Conservation (phyloP, 768 basidiomycete genomes). For the Leccinum incarnatum region DNA sequence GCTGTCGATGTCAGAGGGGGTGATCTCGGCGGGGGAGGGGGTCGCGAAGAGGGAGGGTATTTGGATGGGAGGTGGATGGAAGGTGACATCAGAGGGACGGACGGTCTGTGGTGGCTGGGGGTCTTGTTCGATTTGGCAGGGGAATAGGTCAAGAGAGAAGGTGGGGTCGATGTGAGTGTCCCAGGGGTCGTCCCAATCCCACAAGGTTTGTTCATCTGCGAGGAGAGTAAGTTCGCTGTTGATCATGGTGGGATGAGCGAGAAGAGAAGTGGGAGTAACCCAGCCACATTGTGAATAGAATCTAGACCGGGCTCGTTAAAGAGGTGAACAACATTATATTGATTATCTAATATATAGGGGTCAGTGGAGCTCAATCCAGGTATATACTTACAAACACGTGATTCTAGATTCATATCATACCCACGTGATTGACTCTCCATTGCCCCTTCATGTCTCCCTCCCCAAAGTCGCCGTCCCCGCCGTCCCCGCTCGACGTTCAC, state of each 20-base stretch:
- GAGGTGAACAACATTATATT: background rate
- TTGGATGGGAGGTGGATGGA: background rate
- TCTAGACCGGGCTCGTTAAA: background rate
- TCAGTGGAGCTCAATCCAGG: background rate
- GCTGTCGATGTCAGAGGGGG: slow-evolving; percentile 17
- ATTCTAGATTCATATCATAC: background rate
- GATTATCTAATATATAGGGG: background rate
- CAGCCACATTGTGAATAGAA: slow-evolving; percentile 18
- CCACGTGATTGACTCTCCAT: slow-evolving; percentile 9
- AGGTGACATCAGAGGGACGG: slow-evolving; percentile 21
- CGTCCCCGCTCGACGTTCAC: slow-evolving; percentile 42
- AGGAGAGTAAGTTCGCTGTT: slow-evolving; percentile 17
- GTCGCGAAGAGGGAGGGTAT: slow-evolving; percentile 2
- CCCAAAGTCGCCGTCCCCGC: background rate
- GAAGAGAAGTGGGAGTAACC: background rate
- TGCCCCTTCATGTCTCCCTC: background rate
- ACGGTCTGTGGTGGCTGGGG: slow-evolving; percentile 20
- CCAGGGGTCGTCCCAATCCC: slow-evolving; percentile 8
- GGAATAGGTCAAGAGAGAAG: background rate
- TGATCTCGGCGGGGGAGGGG: background rate
- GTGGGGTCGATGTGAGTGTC: background rate
- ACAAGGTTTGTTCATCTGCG: slow-evolving; percentile 6
- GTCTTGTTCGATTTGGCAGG: background rate
- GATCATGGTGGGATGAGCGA: slow-evolving; percentile 12
- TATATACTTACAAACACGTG: background rate